Evolutionary conservation across 768 basidiomycete species (phyloP).

Genomic region (Leccinum uliginosum): DNA sequence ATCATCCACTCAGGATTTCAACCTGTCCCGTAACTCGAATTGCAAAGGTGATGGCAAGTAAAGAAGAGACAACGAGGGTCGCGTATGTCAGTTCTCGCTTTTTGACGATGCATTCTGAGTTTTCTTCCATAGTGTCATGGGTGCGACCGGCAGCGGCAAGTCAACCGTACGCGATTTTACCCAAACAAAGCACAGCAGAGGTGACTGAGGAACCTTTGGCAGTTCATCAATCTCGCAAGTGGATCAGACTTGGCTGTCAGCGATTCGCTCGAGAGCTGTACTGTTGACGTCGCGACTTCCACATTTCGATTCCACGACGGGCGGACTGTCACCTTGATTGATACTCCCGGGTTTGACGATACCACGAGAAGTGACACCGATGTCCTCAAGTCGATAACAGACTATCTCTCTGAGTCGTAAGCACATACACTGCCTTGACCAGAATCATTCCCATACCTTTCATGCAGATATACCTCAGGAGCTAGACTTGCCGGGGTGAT

Average conservation of each 20-base stretch:
- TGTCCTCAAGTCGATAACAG: conserved; percentile 43
- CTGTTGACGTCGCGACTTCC: conserved; percentile 26
- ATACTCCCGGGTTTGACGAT: conserved; percentile 62
- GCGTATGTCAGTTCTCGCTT: conserved; percentile 10
- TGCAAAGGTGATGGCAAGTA: conserved; percentile 5
- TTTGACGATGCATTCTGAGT: neutral
- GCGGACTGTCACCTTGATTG: conserved; percentile 42
- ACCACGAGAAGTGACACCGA: conserved; percentile 43
- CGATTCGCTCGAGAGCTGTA: conserved; percentile 24
- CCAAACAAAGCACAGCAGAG: neutral
- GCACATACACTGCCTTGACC: neutral
- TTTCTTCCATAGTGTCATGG: conserved; percentile 17
- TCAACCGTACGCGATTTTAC: conserved; percentile 15
- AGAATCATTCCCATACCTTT: neutral
- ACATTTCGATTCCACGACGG: conserved; percentile 44
- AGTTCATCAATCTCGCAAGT: conserved; percentile 21
- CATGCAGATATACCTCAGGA: conserved; percentile 25
- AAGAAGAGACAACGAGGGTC: conserved; percentile 14
- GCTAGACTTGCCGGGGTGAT: conserved; percentile 38
- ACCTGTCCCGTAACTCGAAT: neutral
- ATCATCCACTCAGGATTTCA: neutral
- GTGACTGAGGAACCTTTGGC: neutral
- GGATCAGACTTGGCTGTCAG: conserved; percentile 20
- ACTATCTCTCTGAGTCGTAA: conserved; percentile 25
- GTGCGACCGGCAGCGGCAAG: conserved; percentile 22